phyloP scores from a whole-genome alignment of 2,329 filamentous ascomycete species.

The Harringtonia lauricola region DNA sequence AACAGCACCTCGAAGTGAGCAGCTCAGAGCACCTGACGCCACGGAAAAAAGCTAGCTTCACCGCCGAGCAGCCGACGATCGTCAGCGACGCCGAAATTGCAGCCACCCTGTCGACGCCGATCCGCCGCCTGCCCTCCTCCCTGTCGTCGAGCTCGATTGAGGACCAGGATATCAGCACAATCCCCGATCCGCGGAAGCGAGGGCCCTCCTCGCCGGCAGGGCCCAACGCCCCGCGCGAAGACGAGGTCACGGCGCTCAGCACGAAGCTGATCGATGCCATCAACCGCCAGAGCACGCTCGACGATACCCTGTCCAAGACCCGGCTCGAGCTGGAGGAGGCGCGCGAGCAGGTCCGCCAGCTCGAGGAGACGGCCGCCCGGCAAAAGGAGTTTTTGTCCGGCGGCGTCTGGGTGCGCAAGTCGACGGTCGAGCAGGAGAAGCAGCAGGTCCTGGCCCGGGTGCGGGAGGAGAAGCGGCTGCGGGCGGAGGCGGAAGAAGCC shows the following conservation, averaged over 20 bases:
- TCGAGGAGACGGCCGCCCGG: constrained; percentile 56
- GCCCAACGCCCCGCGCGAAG: constrained; percentile 29
- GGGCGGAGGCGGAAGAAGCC: constrained; percentile 58
- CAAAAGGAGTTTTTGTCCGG: constrained; percentile 62
- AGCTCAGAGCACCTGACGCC: too few relatives aligned
- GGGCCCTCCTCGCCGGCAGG: background rate
- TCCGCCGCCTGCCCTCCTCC: constrained; percentile 8
- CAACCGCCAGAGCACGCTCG: constrained; percentile 86
- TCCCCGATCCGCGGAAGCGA: constrained; percentile 28
- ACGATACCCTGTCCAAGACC: constrained; percentile 75
- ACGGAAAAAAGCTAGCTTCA: constrained; percentile 2
- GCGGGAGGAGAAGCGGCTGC: constrained; percentile 53
- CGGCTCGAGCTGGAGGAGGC: constrained; percentile 73
- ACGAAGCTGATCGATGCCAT: constrained; percentile 96
- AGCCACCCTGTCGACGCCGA: background rate
- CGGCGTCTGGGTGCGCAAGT: constrained; percentile 65
- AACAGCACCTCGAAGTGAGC: too few relatives aligned
- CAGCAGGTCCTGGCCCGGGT: constrained; percentile 44
- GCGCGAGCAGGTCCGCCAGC: constrained; percentile 50
- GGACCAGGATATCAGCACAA: constrained; percentile 50
- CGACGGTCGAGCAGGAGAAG: constrained; percentile 64
- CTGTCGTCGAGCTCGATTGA: constrained; percentile 28
- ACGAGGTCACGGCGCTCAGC: constrained; percentile 81
- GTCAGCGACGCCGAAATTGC: background rate
- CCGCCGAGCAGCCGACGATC: background rate